Conservation (phyloP, 2,329 filamentous ascomycete genomes). For the Cladophialophora chaetospira region DNA sequence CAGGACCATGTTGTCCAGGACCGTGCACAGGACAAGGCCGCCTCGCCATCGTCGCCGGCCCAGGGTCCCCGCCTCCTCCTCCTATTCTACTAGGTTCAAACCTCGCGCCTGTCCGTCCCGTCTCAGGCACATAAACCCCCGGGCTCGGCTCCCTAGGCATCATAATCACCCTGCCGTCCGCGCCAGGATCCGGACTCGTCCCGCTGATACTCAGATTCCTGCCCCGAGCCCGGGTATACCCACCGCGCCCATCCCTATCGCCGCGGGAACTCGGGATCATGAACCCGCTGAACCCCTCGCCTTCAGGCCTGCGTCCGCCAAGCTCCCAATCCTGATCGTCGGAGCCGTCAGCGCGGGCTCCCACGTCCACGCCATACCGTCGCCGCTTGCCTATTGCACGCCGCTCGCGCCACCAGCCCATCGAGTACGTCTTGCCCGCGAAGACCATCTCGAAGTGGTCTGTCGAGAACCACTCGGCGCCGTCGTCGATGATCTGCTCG, state of each 20-base stretch:
- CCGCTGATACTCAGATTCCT: neutral
- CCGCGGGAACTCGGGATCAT: conserved; percentile 13
- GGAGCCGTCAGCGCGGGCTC: conserved; percentile 24
- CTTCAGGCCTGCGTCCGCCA: conserved; percentile 18
- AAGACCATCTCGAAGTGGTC: conserved; percentile 26
- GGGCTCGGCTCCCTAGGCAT: conserved; percentile 2
- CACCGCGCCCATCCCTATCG: conserved; percentile 25
- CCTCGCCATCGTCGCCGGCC: conserved; percentile 15
- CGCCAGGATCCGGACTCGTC: neutral
- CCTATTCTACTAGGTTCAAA: neutral
- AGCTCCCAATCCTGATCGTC: conserved; percentile 31
- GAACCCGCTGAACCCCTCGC: conserved; percentile 20
- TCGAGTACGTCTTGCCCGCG: conserved; percentile 27
- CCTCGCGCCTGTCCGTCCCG: neutral
- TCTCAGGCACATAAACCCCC: neutral
- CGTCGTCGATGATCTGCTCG: conserved; percentile 27
- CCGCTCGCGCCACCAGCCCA: conserved; percentile 33
- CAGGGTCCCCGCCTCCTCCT: conserved; percentile 11
- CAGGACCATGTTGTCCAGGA: no score
- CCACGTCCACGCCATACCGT: conserved; percentile 32
- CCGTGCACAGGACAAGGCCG: no score
- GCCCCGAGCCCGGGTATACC: conserved; percentile 19
- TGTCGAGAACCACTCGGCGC: conserved; percentile 30
- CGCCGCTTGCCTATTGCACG: conserved; percentile 20
- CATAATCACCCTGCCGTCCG: neutral